Evolutionary conservation across 768 basidiomycete genomes (phyloP), one percentile per base, ranked within the genome.

Genomic region (Suillus occidentalis): DNA sequence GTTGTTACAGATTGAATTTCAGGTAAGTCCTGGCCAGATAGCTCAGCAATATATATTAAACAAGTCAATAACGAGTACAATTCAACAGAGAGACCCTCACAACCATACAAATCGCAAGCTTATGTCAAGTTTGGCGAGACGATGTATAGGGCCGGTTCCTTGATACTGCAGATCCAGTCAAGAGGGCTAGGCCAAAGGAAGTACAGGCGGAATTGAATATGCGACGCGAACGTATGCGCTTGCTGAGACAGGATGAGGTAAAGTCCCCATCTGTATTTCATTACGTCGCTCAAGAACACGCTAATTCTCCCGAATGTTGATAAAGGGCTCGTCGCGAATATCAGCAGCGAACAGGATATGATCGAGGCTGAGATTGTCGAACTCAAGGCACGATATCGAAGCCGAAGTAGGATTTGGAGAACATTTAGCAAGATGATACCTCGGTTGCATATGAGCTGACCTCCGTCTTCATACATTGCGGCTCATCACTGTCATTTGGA

Each of bases 91-190:
- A 94, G 69, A 94, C 91, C 1, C 83, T 94, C 63, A 7, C 92
- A 95, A 68, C 89, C 95, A 20, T 95, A 92, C 82, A 99, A 99
- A 76, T 95, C 93, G 6, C 97, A 99, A 72, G 95, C 94, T 4
- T 97, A 95, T 75, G 90, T 99, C 68, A 91, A 89, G 71, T 97
- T 97, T 72, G 88, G 84, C 20, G 92, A 95, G 76, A 91, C 87
- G 12, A 82, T 99, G 14, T 89, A 86, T 72, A 87, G 86, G 95
- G 97, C 75, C 89, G 97, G 18, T 99, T 96, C 81, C 80, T 97
- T 72, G 90, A 93, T 65, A 85, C 82, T 56, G 90, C 87, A 3
- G 84, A 91, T 70, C 81, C 85, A 0, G 80, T 83, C 66, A 95
- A 92, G 83, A 90, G 88, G 70, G 81, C 82, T 20, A 83, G 82